A percentile compares a stretch with the other conserved stretches of the same genome.
phyloP scores from a whole-genome alignment of 2,329 filamentous ascomycete genomes.

The Clonostachys chloroleuca region DNA sequence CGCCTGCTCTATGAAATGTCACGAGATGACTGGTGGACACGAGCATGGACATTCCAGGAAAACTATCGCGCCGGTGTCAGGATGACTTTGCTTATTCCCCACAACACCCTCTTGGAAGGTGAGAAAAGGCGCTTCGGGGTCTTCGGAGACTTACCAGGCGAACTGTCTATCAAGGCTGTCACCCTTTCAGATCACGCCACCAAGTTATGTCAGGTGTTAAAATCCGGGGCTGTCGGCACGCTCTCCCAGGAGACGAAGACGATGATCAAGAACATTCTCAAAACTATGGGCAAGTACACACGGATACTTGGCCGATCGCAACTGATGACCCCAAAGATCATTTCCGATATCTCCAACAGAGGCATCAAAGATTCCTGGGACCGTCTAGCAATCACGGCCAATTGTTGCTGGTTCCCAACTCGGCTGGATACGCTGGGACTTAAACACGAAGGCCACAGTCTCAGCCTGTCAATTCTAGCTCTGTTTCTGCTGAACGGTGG shows the following conservation, averaged over 20 bases:
- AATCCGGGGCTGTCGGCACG: neutral
- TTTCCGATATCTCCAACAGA: neutral
- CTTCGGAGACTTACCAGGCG: neutral
- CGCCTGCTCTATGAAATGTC: too few species aligned
- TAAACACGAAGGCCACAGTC: neutral
- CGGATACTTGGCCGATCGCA: too few species aligned
- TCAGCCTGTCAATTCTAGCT: neutral
- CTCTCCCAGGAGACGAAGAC: neutral
- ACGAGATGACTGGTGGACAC: conserved; percentile 17
- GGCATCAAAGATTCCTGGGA: neutral
- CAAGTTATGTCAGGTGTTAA: neutral
- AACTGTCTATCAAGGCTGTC: neutral
- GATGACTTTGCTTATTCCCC: conserved; percentile 18
- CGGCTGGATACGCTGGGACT: neutral
- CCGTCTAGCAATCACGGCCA: neutral
- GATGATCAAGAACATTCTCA: neutral
- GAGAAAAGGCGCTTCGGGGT: neutral
- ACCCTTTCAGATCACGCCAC: neutral
- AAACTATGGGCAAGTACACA: neutral
- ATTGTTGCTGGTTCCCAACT: neutral
- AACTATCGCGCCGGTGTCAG: conserved; percentile 18
- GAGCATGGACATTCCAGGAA: conserved; percentile 26
- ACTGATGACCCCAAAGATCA: neutral
- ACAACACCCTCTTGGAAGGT: neutral
- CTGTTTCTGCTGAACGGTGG: neutral